Evolutionary conservation across 2,329 filamentous ascomycete species (phyloP).

Genomic region (Nothopassalora personata): DNA sequence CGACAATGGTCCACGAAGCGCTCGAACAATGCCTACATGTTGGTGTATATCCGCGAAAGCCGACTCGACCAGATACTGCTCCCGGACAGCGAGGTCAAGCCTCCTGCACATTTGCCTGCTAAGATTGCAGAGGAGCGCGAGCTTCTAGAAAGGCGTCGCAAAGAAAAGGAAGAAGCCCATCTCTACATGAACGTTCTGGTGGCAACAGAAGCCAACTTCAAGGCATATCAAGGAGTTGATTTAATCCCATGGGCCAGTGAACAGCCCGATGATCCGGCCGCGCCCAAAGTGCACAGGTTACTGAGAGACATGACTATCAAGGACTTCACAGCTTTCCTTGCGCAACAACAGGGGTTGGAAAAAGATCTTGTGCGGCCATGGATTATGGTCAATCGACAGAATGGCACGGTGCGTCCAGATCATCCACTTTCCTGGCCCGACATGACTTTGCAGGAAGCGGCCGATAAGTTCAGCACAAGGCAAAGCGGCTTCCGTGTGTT

Average conservation of each 20-base stretch:
- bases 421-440: constrained; percentile 72
- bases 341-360: constrained; percentile 62
- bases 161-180: constrained; percentile 90
- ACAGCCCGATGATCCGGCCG: constrained; percentile 58
- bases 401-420: constrained; percentile 91
- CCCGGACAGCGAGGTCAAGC: constrained; percentile 68
- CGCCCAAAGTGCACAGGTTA: constrained; percentile 67
- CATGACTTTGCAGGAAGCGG: constrained; percentile 62
- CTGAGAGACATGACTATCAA: constrained; percentile 69
- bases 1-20: constrained; percentile 60
- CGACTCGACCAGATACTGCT: constrained; percentile 77
- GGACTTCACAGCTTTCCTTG: constrained; percentile 68
- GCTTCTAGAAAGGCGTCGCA: constrained; percentile 67
- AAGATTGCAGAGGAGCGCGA: constrained; percentile 78
- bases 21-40: constrained; percentile 91
- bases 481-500: constrained; percentile 70
- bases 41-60: constrained; percentile 91
- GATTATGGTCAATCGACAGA: constrained; percentile 98
- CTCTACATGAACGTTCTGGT: constrained; percentile 82
- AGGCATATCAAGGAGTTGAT: constrained; percentile 76
- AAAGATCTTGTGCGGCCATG: constrained; percentile 72
- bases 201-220: constrained; percentile 76
- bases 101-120: constrained; percentile 72
- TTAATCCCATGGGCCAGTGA: constrained; percentile 57
- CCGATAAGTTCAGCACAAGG: constrained; percentile 63